These are phyloP conservation scores for Ascochyta fabae DNA, from an alignment of 2,329 filamentous ascomycete species.

Conservation along the genomic window DNA sequence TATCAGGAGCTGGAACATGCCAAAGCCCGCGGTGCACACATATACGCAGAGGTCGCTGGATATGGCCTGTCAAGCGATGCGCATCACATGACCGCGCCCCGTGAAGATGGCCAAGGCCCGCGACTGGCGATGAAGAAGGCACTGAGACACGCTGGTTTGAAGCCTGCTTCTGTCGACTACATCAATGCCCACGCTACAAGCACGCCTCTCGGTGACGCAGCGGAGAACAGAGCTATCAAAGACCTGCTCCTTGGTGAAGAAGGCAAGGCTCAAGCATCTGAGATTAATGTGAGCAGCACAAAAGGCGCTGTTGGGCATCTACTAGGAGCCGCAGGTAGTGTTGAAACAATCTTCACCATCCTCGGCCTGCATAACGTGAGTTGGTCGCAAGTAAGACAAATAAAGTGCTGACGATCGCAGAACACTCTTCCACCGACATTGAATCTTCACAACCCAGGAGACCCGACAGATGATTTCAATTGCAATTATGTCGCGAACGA, in stretches of 20 bases:
- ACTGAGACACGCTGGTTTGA: conserved; percentile 72
- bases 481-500: conserved; percentile 84
- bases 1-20: conserved; percentile 81
- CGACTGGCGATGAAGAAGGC: conserved; percentile 85
- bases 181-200: conserved; percentile 96
- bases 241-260: conserved; percentile 75
- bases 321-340: conserved; percentile 86
- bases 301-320: conserved; percentile 94
- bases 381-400: conserved; percentile 5
- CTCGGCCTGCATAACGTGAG: conserved; percentile 79
- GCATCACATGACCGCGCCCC: conserved; percentile 90
- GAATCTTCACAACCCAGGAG: conserved; percentile 72
- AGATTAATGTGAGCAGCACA: conserved; percentile 87
- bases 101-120: conserved; percentile 81
- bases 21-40: conserved; percentile 74
- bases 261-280: conserved; percentile 64
- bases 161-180: conserved; percentile 79
- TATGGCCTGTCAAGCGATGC: conserved; percentile 93
- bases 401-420: conserved; percentile 54
- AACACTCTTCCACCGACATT: conserved; percentile 82
- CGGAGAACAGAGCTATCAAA: conserved; percentile 85
- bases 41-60: conserved; percentile 88
- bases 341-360: conserved; percentile 87
- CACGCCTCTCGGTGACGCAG: conserved; percentile 82
- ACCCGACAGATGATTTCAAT: conserved; percentile 67